Evolutionary conservation across 345 rosid genomes (phyloP).

Genomic region (Cardamine chenopodiifolia): DNA sequence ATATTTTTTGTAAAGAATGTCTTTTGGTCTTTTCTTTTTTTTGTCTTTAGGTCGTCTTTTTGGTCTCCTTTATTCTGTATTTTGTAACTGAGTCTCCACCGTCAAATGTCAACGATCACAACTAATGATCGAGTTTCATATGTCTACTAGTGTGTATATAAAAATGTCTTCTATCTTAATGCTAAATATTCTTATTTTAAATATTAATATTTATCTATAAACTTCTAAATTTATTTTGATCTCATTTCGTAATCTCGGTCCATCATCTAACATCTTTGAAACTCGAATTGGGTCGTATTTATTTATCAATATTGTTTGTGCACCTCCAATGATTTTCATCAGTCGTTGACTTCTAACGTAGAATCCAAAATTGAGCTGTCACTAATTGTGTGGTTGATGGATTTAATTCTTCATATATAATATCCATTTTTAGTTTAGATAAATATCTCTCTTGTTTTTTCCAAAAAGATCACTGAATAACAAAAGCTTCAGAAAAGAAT

Average conservation of each 20-base stretch:
- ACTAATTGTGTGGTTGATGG: not conserved
- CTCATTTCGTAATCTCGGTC: no score
- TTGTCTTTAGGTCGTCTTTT: not conserved
- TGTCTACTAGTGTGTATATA: not conserved
- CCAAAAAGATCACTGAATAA: not conserved
- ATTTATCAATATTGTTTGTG: not conserved
- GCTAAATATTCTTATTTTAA: no score
- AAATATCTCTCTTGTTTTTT: not conserved
- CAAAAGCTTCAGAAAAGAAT: not conserved
- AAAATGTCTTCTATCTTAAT: no score
- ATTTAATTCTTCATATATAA: not conserved
- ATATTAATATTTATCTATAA: no score
- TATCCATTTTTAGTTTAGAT: not conserved
- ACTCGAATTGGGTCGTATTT: not conserved
- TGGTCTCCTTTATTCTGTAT: not conserved
- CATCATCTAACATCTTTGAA: no score
- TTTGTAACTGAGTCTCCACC: not conserved
- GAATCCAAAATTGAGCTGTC: not conserved
- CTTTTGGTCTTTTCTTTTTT: not conserved
- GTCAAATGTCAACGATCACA: constrained; percentile 4
- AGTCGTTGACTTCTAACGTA: not conserved
- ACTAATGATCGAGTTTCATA: not conserved
- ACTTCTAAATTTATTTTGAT: no score
- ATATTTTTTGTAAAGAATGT: not conserved
- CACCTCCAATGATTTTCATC: constrained; percentile 3